phyloP scores from a whole-genome alignment of 2,329 filamentous ascomycete species.

The Aspergillus amoenus region DNA sequence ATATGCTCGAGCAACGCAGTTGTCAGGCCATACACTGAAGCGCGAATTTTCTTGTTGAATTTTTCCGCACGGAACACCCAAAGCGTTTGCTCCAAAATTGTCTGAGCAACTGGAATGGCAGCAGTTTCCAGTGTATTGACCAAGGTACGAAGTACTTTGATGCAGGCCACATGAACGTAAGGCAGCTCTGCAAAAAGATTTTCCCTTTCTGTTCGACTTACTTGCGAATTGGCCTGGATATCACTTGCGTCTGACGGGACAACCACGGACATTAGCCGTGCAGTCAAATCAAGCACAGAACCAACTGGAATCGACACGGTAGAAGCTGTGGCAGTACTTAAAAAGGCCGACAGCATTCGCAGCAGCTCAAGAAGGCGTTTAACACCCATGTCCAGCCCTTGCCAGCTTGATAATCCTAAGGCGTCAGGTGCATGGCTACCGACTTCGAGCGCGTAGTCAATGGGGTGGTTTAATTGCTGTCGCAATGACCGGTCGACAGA shows the following conservation, averaged over 20 bases:
- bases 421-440: constrained; percentile 41
- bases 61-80: constrained; percentile 65
- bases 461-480: constrained; percentile 31
- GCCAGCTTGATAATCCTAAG: constrained; percentile 66
- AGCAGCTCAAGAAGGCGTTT: constrained; percentile 69
- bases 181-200: constrained; percentile 73
- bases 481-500: constrained; percentile 53
- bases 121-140: constrained; percentile 58
- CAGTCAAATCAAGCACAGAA: constrained; percentile 65
- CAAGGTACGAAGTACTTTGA: constrained; percentile 62
- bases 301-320: constrained; percentile 68
- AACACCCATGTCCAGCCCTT: constrained; percentile 69
- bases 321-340: constrained; percentile 64
- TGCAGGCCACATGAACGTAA: constrained; percentile 68
- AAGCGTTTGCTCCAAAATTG: constrained; percentile 67
- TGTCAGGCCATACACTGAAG: constrained; percentile 60
- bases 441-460: constrained; percentile 35
- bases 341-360: constrained; percentile 61
- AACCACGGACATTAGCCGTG: constrained; percentile 67
- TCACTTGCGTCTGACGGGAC: constrained; percentile 48
- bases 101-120: constrained; percentile 60
- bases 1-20: constrained; percentile 58
- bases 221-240: constrained; percentile 68
- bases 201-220: constrained; percentile 78
- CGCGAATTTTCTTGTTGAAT: constrained; percentile 55